phyloP scores from a whole-genome alignment of 306 rosid genomes.

The Dalbergia cochinchinensis region DNA sequence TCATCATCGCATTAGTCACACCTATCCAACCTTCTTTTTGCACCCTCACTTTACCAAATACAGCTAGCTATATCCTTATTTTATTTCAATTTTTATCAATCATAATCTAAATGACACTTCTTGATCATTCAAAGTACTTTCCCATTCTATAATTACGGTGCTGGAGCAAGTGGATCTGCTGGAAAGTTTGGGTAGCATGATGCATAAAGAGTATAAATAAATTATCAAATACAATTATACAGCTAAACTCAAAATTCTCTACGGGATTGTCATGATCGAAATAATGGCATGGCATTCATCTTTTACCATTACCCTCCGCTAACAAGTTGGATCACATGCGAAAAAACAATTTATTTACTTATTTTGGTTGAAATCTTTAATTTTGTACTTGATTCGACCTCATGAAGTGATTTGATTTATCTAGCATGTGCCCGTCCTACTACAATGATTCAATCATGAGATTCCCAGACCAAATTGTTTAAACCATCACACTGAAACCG shows the following conservation, averaged over 20 bases:
- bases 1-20: background rate
- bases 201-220: too few relatives aligned
- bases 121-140: background rate
- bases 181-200: background rate
- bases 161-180: background rate
- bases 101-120: background rate
- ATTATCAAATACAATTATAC: too few relatives aligned
- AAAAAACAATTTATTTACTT: background rate
- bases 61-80: background rate
- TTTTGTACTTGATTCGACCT: background rate
- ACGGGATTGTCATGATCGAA: conserved; percentile 36
- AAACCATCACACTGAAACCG: conserved; percentile 11
- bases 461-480: conserved; percentile 26
- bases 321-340: conserved; percentile 31
- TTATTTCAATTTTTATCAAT: background rate
- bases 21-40: background rate
- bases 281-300: conserved; percentile 20
- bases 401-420: background rate
- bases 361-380: background rate
- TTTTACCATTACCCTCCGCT: conserved; percentile 31
- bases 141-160: background rate
- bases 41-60: conserved; percentile 2
- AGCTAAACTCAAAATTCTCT: background rate
- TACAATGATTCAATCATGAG: conserved; percentile 5
- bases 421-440: background rate